These are phyloP conservation scores for Talaromyces sp. DNA, from an alignment of 2,329 filamentous ascomycete species.

Conservation along the genomic window DNA sequence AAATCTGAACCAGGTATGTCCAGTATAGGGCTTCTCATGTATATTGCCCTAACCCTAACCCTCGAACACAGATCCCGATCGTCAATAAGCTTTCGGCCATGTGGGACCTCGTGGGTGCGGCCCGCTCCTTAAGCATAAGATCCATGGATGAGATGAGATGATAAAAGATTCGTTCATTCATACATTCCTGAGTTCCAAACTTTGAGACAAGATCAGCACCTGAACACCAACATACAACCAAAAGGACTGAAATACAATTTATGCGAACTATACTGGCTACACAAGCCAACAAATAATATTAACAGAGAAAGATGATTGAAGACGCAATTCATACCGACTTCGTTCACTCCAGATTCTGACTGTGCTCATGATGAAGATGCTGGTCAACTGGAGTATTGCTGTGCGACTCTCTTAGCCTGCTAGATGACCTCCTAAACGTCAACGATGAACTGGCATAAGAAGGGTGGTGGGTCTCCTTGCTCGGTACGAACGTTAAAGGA, in stretches of 20 bases:
- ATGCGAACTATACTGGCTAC: neutral
- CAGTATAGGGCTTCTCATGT: neutral
- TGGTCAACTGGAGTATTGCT: neutral
- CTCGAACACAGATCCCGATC: neutral
- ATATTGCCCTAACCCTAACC: neutral
- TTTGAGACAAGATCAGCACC: neutral
- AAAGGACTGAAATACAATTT: neutral
- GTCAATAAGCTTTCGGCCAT: neutral
- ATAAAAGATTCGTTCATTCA: no score
- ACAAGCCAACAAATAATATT: neutral
- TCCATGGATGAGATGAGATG: neutral
- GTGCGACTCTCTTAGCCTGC: neutral
- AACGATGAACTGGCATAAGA: neutral
- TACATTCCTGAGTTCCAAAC: neutral
- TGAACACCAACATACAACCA: neutral
- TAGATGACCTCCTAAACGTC: neutral
- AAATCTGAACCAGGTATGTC: neutral
- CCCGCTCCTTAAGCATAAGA: no score
- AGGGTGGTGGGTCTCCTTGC: neutral
- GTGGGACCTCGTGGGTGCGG: no score
- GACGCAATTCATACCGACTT: neutral
- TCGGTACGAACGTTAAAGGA: neutral
- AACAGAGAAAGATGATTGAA: neutral
- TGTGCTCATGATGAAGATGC: neutral
- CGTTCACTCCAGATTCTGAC: neutral